These are phyloP conservation scores for Colletotrichum liriopes DNA, from an alignment of 2,329 filamentous ascomycete genomes.

Conservation along the genomic window DNA sequence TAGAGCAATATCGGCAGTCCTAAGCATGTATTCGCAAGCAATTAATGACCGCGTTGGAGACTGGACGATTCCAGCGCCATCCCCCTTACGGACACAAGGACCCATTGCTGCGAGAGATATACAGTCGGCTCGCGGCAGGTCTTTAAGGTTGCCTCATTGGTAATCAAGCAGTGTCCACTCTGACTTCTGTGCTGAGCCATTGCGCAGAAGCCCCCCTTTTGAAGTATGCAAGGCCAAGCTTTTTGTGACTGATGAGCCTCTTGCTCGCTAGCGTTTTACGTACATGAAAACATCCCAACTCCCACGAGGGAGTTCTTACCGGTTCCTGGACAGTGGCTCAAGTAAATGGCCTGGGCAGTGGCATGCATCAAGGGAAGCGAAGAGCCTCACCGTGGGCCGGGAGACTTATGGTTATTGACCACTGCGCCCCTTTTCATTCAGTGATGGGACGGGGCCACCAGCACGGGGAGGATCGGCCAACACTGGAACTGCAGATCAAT, in stretches of 20 bases:
- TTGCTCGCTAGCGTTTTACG: background rate
- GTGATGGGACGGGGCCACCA: background rate
- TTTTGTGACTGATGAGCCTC: background rate
- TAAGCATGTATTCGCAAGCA: conserved; percentile 23
- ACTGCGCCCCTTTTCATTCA: conserved; percentile 14
- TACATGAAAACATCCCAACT: background rate
- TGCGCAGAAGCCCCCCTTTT: background rate
- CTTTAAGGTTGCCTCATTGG: conserved; percentile 30
- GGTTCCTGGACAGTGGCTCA: background rate
- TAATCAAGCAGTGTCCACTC: conserved; percentile 20
- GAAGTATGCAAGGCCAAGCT: conserved; percentile 13
- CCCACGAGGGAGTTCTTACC: background rate
- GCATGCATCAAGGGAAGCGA: background rate
- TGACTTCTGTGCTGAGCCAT: background rate
- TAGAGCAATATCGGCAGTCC: conserved; percentile 1
- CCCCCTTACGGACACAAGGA: background rate
- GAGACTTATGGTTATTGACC: conserved; percentile 4
- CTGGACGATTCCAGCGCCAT: conserved; percentile 3
- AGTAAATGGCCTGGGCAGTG: background rate
- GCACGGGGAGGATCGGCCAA: background rate
- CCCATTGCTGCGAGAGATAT: background rate
- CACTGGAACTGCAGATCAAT: background rate
- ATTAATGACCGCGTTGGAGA: background rate
- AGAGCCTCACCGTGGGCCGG: conserved; percentile 1
- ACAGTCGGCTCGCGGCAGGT: conserved; percentile 20